Evolutionary conservation across 306 rosid genomes (phyloP).

Genomic region (Vigna radiata): DNA sequence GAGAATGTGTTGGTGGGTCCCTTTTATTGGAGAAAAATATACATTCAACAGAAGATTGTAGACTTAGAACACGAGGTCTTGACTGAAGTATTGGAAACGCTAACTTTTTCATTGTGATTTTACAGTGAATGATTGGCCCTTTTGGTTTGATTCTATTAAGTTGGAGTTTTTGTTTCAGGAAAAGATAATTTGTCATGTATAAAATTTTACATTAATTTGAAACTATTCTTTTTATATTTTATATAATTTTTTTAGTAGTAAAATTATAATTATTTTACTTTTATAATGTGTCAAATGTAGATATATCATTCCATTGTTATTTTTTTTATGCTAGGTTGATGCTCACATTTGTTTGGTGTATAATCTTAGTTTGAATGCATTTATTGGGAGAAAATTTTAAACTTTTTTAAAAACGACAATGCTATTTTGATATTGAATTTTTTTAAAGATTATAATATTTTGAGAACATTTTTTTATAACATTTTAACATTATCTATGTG

Average conservation of each 20-base stretch:
- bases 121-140: not conserved
- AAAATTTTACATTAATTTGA: too few relatives aligned
- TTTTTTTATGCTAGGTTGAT: not conserved
- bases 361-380: not conserved
- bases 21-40: conserved; percentile 4
- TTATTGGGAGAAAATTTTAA: not conserved
- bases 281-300: too few relatives aligned
- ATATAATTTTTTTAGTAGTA: too few relatives aligned
- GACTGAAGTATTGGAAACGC: conserved; percentile 33
- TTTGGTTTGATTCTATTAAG: conserved; percentile 9
- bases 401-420: too few relatives aligned
- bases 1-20: not conserved
- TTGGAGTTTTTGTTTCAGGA: not conserved
- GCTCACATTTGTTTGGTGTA: not conserved
- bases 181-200: too few relatives aligned
- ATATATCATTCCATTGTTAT: too few relatives aligned
- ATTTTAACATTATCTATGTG: too few relatives aligned
- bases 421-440: too few relatives aligned
- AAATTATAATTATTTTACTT: too few relatives aligned
- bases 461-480: too few relatives aligned
- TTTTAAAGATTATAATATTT: too few relatives aligned
- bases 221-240: too few relatives aligned
- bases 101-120: not conserved
- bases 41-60: not conserved
- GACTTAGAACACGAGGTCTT: conserved; percentile 22